A percentile compares a stretch with the other conserved stretches of the same genome.
These are phyloP conservation scores for Wickerhamomyces chambardii DNA, from an alignment of 805 yeast genomes.

Conservation along the genomic window DNA sequence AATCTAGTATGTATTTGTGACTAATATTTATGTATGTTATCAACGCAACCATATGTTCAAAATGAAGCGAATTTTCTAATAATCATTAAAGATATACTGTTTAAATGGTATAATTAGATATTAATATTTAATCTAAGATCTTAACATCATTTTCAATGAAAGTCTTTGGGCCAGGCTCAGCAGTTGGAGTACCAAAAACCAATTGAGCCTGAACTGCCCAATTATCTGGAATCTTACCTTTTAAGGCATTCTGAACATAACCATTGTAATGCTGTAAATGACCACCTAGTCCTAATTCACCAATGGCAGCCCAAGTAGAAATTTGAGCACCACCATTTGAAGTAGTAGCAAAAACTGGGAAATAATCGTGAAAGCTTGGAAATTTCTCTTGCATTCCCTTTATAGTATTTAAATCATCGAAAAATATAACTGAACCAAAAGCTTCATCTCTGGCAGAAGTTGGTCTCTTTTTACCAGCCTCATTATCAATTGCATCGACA, in stretches of 20 bases:
- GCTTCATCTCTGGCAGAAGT: conserved; percentile 34
- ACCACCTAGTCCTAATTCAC: conserved; percentile 36
- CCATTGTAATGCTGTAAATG: conserved; percentile 46
- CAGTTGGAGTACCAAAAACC: conserved; percentile 37
- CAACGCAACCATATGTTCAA: too few relatives aligned
- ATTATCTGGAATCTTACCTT: conserved; percentile 29
- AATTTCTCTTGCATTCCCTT: conserved; percentile 31
- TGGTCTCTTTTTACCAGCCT: conserved; percentile 30
- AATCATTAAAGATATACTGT: too few relatives aligned
- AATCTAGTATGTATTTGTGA: too few relatives aligned
- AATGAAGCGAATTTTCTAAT: too few relatives aligned
- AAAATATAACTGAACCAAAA: conserved; percentile 40
- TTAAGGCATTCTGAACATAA: conserved; percentile 28
- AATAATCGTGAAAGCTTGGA: conserved; percentile 31
- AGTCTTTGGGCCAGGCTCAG: conserved; percentile 26
- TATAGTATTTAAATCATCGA: conserved; percentile 31
- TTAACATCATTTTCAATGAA: conserved; percentile 34
- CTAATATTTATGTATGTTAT: too few relatives aligned
- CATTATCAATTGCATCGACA: conserved; percentile 26
- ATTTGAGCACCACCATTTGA: conserved; percentile 43
- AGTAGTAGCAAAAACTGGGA: conserved; percentile 40
- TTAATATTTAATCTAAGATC: conserved; percentile 13
- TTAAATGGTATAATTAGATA: too few relatives aligned
- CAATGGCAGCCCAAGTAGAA: conserved; percentile 37
- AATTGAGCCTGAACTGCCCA: conserved; percentile 41